Base-by-base conservation (phyloP, 2,329 filamentous ascomycete genomes). In the Colletotrichum lupini region DNA sequence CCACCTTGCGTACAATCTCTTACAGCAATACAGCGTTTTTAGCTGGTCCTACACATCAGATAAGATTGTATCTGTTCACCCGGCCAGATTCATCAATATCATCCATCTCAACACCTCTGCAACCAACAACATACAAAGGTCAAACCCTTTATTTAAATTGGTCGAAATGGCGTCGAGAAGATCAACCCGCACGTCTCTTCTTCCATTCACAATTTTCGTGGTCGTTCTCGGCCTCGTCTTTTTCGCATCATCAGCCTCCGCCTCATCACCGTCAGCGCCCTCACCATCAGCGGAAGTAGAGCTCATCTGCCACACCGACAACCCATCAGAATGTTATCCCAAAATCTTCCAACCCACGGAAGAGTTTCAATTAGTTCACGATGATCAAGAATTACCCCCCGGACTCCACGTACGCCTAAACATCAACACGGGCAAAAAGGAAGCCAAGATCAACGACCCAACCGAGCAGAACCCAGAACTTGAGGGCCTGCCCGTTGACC, bases 321-420 rank as follows among this genome's bases (percentile, higher is more conserved):
- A 92, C 76, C 83, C 85, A 0, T 81, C 85, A 58, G 91, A 92
- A 71, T 94, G 92, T 80, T 94, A 94, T 76, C 91, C 92, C 1
- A 87, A 86, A 60, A 75, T 92, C 2, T 94, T 94, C 74, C 84
- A 88, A 68, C 85, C 92, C 1, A 93, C 91, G 1, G 82, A 91
- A 60, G 87, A 92, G 69, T 94, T 93, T 75, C 91, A 92, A 79
- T 78, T 82, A 8, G 85, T 94, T 53, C 89, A 86, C 73, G 86
- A 90, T 46, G 92, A 92, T 76, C 92, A 94, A 79, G 88, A 92
- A 49, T 79, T 94, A 4, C 92, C 92, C 1, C 82, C 85, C 0
- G 92, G 92, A 6, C 86, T 94, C 5, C 92, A 94, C 78, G 87
- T 93, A 64, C 88, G 91, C 52, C 81, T 94, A 67, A 89, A 94